These are phyloP conservation scores for Luffa acutangula DNA, from an alignment of 306 rosid species.

Conservation along the genomic window DNA sequence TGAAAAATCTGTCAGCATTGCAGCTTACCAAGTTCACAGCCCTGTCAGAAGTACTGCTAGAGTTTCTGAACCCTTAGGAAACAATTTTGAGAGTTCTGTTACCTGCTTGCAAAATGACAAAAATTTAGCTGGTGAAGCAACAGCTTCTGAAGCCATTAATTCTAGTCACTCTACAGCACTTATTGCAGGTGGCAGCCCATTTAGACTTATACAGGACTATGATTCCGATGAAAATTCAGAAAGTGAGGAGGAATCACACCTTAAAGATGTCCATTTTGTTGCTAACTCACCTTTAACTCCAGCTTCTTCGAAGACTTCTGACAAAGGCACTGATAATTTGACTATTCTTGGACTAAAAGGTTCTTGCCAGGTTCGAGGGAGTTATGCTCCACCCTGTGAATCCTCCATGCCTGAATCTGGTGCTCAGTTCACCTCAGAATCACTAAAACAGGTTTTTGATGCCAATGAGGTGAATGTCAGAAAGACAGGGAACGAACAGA, in stretches of 20 bases:
- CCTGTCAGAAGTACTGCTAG: neutral
- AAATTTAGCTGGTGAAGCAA: neutral
- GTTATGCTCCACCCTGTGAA: conserved; percentile 19
- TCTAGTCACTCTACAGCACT: conserved; percentile 23
- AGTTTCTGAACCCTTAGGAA: conserved; percentile 2
- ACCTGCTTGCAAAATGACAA: neutral
- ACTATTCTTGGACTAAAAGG: conserved; percentile 22
- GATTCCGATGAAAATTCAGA: conserved; percentile 67
- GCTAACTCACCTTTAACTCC: conserved; percentile 18
- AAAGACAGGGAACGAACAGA: neutral
- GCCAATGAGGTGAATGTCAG: conserved; percentile 12
- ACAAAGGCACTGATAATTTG: conserved; percentile 19
- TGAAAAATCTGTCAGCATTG: conserved; percentile 19
- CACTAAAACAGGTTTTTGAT: conserved; percentile 17
- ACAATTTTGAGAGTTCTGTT: conserved; percentile 9
- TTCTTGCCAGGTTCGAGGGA: conserved; percentile 17
- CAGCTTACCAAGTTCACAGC: conserved; percentile 19
- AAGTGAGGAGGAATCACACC: conserved; percentile 30
- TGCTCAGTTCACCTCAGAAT: conserved; percentile 23
- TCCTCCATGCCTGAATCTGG: conserved; percentile 18
- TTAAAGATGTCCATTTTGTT: conserved; percentile 24
- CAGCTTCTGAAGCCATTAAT: conserved; percentile 24
- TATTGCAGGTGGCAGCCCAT: conserved; percentile 43
- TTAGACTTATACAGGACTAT: conserved; percentile 77
- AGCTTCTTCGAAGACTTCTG: conserved; percentile 22